phyloP scores from a whole-genome alignment of 164 flowering plant genomes.

The Malania oleifera region DNA sequence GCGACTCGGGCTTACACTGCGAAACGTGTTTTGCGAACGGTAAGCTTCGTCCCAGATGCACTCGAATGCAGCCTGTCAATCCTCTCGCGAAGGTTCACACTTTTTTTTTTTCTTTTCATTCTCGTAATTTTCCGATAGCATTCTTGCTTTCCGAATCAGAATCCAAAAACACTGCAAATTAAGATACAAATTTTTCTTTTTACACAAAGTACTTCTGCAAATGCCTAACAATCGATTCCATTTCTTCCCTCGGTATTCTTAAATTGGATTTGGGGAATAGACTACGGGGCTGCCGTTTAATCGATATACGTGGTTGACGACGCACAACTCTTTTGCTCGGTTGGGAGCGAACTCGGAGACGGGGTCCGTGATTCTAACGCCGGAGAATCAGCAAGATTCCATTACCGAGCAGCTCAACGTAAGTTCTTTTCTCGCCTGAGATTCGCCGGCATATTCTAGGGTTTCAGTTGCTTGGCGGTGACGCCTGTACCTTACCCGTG shows the following conservation, averaged over 20 bases:
- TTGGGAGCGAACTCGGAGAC: slow-evolving; percentile 50
- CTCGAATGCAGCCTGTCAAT: slow-evolving; percentile 52
- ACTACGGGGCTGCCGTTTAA: slow-evolving; percentile 72
- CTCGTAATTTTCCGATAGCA: neutral
- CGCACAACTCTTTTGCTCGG: slow-evolving; percentile 80
- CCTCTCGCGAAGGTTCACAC: slow-evolving; percentile 55
- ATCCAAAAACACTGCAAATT: neutral
- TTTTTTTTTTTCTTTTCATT: neutral
- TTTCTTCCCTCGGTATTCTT: neutral
- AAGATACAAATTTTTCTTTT: too few relatives aligned
- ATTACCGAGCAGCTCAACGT: slow-evolving; percentile 77
- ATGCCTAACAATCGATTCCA: neutral
- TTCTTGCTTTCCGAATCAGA: neutral
- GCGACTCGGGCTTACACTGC: slow-evolving; percentile 76
- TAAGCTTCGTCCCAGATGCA: slow-evolving; percentile 64
- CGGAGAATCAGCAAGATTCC: slow-evolving; percentile 76
- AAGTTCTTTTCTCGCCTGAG: slow-evolving; percentile 6
- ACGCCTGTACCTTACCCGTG: too few relatives aligned
- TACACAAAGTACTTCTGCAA: neutral
- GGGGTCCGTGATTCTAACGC: slow-evolving; percentile 51
- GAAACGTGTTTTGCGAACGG: slow-evolving; percentile 67
- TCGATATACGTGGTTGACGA: slow-evolving; percentile 82
- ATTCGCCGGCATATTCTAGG: neutral
- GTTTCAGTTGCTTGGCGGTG: too few relatives aligned
- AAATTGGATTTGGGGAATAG: slow-evolving; percentile 20